Percentiles rank a stretch among this genome's conserved stretches.
Evolutionary conservation across 305 asterid species (phyloP).

Genomic region (Coffea humblotiana): DNA sequence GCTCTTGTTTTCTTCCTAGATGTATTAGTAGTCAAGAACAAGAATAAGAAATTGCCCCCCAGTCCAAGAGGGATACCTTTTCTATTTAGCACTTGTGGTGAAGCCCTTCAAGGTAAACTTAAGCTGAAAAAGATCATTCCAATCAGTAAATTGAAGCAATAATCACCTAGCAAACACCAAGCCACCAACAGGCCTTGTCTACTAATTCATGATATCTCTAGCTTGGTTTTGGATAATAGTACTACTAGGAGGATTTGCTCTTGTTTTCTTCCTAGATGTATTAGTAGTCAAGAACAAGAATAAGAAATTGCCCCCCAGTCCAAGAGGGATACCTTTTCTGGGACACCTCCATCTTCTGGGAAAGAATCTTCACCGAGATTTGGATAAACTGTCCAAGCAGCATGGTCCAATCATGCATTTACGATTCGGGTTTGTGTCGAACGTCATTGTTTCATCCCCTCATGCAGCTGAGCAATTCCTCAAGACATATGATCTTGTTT

Average conservation of each 20-base stretch:
- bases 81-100: too few species aligned
- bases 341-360: constrained; percentile 58
- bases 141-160: too few species aligned
- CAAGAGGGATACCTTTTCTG: constrained; percentile 47
- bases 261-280: not conserved
- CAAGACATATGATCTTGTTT: constrained; percentile 50
- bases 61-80: constrained; percentile 52
- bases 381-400: constrained; percentile 31
- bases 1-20: not conserved
- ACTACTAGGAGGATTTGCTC: not conserved
- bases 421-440: constrained; percentile 38
- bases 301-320: constrained; percentile 46
- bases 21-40: not conserved
- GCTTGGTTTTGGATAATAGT: too few species aligned
- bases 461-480: constrained; percentile 48
- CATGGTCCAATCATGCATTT: constrained; percentile 55
- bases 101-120: too few species aligned
- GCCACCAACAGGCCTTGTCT: too few species aligned
- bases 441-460: constrained; percentile 46
- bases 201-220: too few species aligned
- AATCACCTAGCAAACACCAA: too few species aligned
- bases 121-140: too few species aligned
- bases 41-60: constrained; percentile 37
- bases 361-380: constrained; percentile 47
- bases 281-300: constrained; percentile 3